These are phyloP conservation scores for Aegilops longissima DNA, from an alignment of 176 grass and related monocot species.

Conservation along the genomic window DNA sequence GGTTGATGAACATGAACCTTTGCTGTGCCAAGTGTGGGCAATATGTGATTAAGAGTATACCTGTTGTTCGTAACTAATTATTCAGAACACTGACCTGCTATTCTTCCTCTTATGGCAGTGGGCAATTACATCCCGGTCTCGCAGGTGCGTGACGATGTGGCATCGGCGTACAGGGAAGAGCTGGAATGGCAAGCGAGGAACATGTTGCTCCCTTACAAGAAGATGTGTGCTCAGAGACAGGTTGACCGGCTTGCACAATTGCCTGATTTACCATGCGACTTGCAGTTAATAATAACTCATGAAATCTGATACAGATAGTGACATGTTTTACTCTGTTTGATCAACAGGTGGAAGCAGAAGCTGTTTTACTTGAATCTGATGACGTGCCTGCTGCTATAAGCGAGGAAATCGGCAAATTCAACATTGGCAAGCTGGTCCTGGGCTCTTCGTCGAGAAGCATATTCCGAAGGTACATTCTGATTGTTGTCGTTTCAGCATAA, in stretches of 20 bases:
- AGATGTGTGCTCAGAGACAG: constrained; percentile 67
- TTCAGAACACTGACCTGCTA: constrained; percentile 1
- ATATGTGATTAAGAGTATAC: neutral
- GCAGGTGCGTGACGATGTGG: constrained; percentile 70
- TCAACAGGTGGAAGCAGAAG: constrained; percentile 78
- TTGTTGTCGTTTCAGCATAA: neutral
- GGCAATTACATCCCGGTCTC: constrained; percentile 80
- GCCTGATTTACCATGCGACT: neutral
- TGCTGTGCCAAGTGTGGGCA: neutral
- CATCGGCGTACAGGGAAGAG: constrained; percentile 68
- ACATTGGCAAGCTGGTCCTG: constrained; percentile 66
- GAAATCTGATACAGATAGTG: neutral
- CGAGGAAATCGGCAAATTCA: constrained; percentile 64
- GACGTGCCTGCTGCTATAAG: constrained; percentile 64
- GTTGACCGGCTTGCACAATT: neutral
- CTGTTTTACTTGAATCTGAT: constrained; percentile 70
- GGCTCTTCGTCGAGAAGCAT: constrained; percentile 69
- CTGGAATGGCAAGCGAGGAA: constrained; percentile 64
- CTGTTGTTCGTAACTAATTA: neutral
- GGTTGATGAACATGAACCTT: neutral
- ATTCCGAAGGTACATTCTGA: constrained; percentile 62
- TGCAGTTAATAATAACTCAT: neutral
- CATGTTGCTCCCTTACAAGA: constrained; percentile 61
- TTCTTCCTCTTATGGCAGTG: constrained; percentile 44
- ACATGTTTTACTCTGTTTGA: neutral